A percentile compares a stretch with the other conserved stretches of the same genome.
Conservation (phyloP, 441 rosid species). For the Populus hybrid region DNA sequence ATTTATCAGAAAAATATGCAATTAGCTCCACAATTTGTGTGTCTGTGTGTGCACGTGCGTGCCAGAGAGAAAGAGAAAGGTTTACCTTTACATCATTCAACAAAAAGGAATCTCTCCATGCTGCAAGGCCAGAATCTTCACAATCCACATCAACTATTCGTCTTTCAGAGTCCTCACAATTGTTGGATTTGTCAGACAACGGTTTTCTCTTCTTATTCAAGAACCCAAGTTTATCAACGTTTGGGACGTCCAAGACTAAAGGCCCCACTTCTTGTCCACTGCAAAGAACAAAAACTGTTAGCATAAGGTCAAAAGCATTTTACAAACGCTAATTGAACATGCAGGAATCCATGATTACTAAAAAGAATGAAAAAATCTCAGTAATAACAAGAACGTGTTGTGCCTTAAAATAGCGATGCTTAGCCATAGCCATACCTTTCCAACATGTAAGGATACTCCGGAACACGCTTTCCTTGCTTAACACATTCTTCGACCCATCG, state of each 20-base stretch:
- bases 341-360: background rate
- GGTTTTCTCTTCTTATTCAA: slow-evolving; percentile 24
- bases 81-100: slow-evolving; percentile 54
- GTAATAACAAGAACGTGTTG: background rate
- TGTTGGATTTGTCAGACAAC: slow-evolving; percentile 31
- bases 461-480: slow-evolving; percentile 57
- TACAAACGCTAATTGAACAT: background rate
- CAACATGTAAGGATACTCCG: slow-evolving; percentile 54
- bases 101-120: slow-evolving; percentile 54
- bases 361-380: background rate
- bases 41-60: background rate
- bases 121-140: slow-evolving; percentile 33
- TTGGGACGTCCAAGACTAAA: slow-evolving; percentile 41
- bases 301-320: background rate
- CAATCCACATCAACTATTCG: slow-evolving; percentile 17
- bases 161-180: slow-evolving; percentile 14
- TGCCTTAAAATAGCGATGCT: background rate
- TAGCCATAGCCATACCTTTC: slow-evolving; percentile 41
- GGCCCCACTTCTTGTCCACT: slow-evolving; percentile 80
- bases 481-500: slow-evolving; percentile 84
- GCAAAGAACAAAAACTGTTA: slow-evolving; percentile 15
- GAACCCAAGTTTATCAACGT: slow-evolving; percentile 21
- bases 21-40: background rate
- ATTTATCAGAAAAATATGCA: background rate
- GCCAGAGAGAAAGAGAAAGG: background rate